Percentiles rank a stretch among this genome's conserved stretches.
phyloP scores from a whole-genome alignment of 345 rosid genomes.

The Citropsis articulata region DNA sequence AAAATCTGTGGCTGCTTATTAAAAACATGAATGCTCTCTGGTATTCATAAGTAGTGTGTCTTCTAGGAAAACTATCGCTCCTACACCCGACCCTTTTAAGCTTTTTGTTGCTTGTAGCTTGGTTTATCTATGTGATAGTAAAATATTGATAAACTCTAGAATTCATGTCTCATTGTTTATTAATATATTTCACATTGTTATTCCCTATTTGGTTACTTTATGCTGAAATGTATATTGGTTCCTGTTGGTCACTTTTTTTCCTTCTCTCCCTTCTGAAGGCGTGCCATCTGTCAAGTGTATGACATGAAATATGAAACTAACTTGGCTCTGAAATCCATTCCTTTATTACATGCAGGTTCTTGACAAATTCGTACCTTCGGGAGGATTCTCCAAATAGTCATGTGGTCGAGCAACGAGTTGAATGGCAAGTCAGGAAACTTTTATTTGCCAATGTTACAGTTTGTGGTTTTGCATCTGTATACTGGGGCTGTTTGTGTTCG shows the following conservation, averaged over 20 bases:
- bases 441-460: conserved; percentile 2
- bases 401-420: conserved; percentile 97
- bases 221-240: not conserved
- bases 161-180: not conserved
- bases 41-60: not conserved
- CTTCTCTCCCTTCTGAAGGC: not conserved
- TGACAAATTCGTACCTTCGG: conserved; percentile 91
- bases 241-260: not conserved
- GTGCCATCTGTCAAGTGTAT: not conserved
- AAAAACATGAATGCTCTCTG: not conserved
- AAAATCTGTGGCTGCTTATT: not conserved
- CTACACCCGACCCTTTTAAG: not conserved
- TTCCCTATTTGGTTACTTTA: not conserved
- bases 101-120: not conserved
- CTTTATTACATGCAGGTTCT: conserved; percentile 53
- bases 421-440: conserved; percentile 69
- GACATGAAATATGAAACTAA: not conserved
- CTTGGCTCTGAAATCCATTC: conserved; percentile 8
- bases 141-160: not conserved
- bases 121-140: not conserved
- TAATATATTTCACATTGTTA: not conserved
- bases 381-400: conserved; percentile 98
- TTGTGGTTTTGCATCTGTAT: conserved; percentile 3
- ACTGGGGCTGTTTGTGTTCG: not conserved
- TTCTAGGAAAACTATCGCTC: not conserved